Conservation (phyloP, 2,329 filamentous ascomycete genomes). For the Endoconidiophora polonica region DNA sequence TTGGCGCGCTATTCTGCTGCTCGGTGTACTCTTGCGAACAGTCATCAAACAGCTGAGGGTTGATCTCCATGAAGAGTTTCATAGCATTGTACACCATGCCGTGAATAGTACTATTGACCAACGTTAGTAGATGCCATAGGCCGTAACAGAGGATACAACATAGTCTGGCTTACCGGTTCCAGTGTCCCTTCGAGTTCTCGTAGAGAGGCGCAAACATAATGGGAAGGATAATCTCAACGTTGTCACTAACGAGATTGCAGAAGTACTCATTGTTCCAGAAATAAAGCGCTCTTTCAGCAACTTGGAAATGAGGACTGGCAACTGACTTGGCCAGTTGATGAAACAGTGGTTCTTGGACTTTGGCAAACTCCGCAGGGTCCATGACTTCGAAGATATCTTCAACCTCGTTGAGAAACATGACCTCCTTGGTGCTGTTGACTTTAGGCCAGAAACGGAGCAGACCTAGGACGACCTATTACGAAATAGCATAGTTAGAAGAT, state of each 20-base stretch:
- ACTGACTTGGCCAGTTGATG: conserved; percentile 96
- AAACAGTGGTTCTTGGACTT: conserved; percentile 95
- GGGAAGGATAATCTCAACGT: conserved; percentile 92
- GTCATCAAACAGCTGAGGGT: conserved; percentile 94
- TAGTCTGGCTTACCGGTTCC: conserved; percentile 61
- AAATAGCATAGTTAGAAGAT: conserved; percentile 14
- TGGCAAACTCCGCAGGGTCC: conserved; percentile 96
- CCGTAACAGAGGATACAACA: background rate
- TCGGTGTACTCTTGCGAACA: conserved; percentile 98
- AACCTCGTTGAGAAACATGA: conserved; percentile 98
- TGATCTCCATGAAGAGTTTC: conserved; percentile 99
- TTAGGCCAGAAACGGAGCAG: conserved; percentile 96
- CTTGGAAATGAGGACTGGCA: conserved; percentile 96
- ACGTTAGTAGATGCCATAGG: background rate
- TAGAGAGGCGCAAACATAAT: conserved; percentile 99
- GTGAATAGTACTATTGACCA: conserved; percentile 70
- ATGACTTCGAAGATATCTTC: conserved; percentile 99
- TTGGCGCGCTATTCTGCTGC: conserved; percentile 80
- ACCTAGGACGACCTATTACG: conserved; percentile 65
- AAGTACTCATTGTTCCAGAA: conserved; percentile 99
- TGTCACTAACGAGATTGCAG: conserved; percentile 97
- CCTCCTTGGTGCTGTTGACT: conserved; percentile 98
- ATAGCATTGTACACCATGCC: conserved; percentile 99
- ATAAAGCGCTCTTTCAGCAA: conserved; percentile 90
- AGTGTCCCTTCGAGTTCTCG: conserved; percentile 97